phyloP scores from a whole-genome alignment of 805 yeast genomes.

The Yarrowia deformans region DNA sequence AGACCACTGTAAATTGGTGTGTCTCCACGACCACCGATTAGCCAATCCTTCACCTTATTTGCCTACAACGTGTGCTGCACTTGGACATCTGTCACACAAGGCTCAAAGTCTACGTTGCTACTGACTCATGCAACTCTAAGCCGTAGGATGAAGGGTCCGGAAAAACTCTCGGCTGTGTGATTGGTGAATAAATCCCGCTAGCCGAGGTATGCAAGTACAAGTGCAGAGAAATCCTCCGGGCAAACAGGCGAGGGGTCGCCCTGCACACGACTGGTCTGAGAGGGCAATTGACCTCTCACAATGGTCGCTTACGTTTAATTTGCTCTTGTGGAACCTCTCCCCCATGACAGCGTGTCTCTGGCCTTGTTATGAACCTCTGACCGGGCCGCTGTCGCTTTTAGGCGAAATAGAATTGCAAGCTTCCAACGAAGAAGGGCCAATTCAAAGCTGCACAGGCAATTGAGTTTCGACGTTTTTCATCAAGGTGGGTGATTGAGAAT shows the following conservation, averaged over 20 bases:
- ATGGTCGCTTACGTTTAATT: background rate
- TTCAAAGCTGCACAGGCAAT: background rate
- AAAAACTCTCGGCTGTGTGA: constrained; percentile 37
- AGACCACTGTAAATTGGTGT: no score
- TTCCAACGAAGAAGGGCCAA: constrained; percentile 6
- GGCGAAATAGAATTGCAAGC: background rate
- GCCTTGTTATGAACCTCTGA: constrained; percentile 1
- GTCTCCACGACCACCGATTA: background rate
- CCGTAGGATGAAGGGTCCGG: constrained; percentile 28
- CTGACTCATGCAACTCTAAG: constrained; percentile 37
- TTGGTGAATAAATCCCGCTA: constrained; percentile 36
- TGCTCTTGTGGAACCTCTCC: no score
- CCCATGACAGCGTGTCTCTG: background rate
- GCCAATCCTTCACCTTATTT: constrained; percentile 24
- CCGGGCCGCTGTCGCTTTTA: constrained; percentile 27
- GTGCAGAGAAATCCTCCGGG: constrained; percentile 25
- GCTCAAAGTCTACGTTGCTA: constrained; percentile 31
- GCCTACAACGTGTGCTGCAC: constrained; percentile 25
- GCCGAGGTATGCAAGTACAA: constrained; percentile 37
- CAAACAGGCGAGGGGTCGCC: background rate
- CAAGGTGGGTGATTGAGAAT: background rate
- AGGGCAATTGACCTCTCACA: background rate
- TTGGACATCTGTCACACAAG: constrained; percentile 3
- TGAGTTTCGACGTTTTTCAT: constrained; percentile 8
- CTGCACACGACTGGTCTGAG: background rate